Conservation (phyloP, 2,329 filamentous ascomycete species). For the Thermothelomyces thermophilus region DNA sequence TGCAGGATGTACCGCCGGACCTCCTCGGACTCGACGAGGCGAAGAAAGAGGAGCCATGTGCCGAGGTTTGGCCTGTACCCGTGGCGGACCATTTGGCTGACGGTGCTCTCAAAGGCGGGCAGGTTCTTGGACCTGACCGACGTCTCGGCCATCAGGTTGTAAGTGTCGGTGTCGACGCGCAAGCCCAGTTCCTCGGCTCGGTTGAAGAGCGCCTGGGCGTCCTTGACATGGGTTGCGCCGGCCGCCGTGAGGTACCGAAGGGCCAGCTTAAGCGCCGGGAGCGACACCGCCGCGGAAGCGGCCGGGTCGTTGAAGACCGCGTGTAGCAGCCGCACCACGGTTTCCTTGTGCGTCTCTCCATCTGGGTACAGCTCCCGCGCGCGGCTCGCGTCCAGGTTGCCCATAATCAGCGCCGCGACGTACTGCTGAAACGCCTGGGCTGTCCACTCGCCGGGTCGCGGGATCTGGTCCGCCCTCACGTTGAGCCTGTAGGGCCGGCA, state of each 20-base stretch:
- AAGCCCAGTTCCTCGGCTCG: conserved; percentile 33
- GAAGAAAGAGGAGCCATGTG: conserved; percentile 45
- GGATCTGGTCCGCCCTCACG: conserved; percentile 34
- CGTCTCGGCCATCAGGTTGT: conserved; percentile 42
- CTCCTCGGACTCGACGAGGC: conserved; percentile 54
- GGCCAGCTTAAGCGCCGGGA: conserved; percentile 38
- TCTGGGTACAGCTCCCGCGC: conserved; percentile 33
- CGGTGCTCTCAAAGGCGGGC: conserved; percentile 35
- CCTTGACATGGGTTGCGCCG: conserved; percentile 25
- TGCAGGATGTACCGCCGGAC: conserved; percentile 40
- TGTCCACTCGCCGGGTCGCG: conserved; percentile 37
- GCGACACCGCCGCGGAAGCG: conserved; percentile 32
- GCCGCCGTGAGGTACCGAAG: conserved; percentile 35
- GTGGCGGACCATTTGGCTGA: conserved; percentile 36
- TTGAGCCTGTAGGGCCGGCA: conserved; percentile 14
- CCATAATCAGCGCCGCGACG: conserved; percentile 36
- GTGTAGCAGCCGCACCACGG: conserved; percentile 35
- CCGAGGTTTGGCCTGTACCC: conserved; percentile 36
- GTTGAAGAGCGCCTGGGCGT: conserved; percentile 32
- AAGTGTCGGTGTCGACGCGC: conserved; percentile 40
- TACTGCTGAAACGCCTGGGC: conserved; percentile 37
- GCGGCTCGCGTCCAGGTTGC: conserved; percentile 31
- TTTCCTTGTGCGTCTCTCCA: conserved; percentile 31
- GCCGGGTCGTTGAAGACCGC: conserved; percentile 34
- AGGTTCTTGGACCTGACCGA: conserved; percentile 37